Evolutionary conservation across 495 filamentous ascomycete species (phyloP).

Genomic region (Bryoglossum gracile): DNA sequence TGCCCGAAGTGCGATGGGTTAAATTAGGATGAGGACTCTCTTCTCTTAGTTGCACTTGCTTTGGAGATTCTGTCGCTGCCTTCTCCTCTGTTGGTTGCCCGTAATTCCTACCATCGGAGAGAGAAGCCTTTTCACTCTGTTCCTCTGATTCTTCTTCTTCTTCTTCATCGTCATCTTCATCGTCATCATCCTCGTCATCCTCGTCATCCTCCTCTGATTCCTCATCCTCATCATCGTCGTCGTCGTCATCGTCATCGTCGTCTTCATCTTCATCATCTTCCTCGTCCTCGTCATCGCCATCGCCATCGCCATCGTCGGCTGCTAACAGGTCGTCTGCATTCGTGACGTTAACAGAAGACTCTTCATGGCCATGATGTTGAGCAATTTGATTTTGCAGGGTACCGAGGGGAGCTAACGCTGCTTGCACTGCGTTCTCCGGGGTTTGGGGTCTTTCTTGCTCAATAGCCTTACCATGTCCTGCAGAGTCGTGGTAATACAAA

Average conservation of each 20-base stretch:
- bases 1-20: not conserved
- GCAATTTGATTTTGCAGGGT: not conserved
- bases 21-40: too few species aligned
- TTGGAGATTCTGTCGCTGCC: too few species aligned
- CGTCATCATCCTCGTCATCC: not conserved
- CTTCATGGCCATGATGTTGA: not conserved
- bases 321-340: slow-evolving; percentile 7
- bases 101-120: not conserved
- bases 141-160: too few species aligned
- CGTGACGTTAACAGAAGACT: slow-evolving; percentile 11
- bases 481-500: too few species aligned
- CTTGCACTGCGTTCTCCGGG: too few species aligned
- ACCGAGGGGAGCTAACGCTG: not conserved
- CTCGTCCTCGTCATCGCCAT: slow-evolving; percentile 11
- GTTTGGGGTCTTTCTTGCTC: not conserved
- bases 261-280: not conserved
- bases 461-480: too few species aligned
- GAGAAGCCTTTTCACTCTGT: not conserved
- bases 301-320: too few species aligned
- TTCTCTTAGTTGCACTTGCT: too few species aligned
- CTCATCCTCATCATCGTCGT: not conserved
- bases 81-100: too few species aligned
- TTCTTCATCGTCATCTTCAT: not conserved
- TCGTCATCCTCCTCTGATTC: too few species aligned
- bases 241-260: not conserved